Evolutionary conservation across 352 stramenopile genomes (phyloP), one percentile per base, ranked within the genome.

Genomic region (Pythium rhizo-oryzae): DNA sequence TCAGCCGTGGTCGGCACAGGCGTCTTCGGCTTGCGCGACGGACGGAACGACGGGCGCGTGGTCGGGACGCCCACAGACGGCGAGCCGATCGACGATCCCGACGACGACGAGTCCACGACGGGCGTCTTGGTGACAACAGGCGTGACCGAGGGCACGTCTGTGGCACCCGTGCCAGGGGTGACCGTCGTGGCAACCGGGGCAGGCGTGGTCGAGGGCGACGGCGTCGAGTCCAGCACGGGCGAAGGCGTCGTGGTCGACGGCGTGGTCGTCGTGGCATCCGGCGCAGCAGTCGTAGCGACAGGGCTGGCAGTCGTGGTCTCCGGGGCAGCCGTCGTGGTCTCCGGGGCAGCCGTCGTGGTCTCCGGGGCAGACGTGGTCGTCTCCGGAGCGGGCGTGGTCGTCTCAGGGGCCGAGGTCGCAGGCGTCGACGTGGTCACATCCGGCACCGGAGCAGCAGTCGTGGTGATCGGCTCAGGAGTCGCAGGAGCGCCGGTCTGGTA

Each of bases 11-110:
- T 55, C 30, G 59, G 39, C 35, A 33, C 35, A 41, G 43, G 41
- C 41, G 41, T 50, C 30, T 52, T 65, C 11, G 58, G 58, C 58
- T 49, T 53, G 19, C 24, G 41, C 18, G 44, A 44, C 19, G 58
- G 43, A 39, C 35, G 54, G 54, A 60, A 60, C 11, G 33, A 50
- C 30, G 54, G 54, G 35, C 54, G 54, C 23, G 54, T 13, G 5
- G 54, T 51, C 54, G 54, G 37, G 11, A 43, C 11, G 13, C 52
- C 52, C 3, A 59, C 19, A 1, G 52, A 46, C 8, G 59, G 59
- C 19, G 49, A 28, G 8, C 8, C 39, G 21, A 21, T 59, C 21
- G 58, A 64, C 16, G 58, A 64, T 11, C 58, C 58, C 8, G 44
- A 56, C 16, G 58, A 64, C 16, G 58, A 64, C 16, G 46, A 47